Evolutionary conservation across 2,329 filamentous ascomycete genomes (phyloP), one percentile per base, ranked within the genome.

Genomic region (Colletotrichum tabaci): DNA sequence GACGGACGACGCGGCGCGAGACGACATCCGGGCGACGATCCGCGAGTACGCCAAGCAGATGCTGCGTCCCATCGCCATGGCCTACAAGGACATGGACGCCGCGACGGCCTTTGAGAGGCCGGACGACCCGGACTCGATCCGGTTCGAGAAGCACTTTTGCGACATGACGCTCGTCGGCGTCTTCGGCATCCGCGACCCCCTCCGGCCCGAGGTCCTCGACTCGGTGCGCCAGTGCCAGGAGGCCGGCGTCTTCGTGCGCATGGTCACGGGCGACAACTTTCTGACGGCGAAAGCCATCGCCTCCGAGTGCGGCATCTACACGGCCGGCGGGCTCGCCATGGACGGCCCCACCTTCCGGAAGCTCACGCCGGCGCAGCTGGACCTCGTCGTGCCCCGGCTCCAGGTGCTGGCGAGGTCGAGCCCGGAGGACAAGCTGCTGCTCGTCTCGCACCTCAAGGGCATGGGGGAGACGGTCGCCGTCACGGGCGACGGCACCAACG

Each of bases 221-320:
- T 84, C 84, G 0, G 82, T 86, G 9, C 75, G 76, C 2, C 78
- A 84, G 66, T 85, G 83, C 4, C 82, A 82, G n/a, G 82, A 81
- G 23, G 84, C 83, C 35, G 84, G 84, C 55, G 81, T 84, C 2
- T 80, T 84, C 16, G 84, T 85, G 73, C 83, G 84, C 74, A 86
- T 86, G 83, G 84, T 86, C n/a, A 85, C 84, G 2, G 84, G 83
- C 18, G 82, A 85, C 71, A 85, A 85, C 69, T 84, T 93, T 73
- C 85, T 90, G 23, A 95, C 93, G 26, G 93, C 92, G 10, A 89
- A 89, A 61, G 93, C 93, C 3, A 95, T 95, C 75, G 92, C 93
- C 2, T 86, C 84, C 10, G 91, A 94, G 71, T 95, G 93, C 74
- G 93, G 93, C 61, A 93, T 94, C 69, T 87, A 87, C 80, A 87